These are phyloP conservation scores for Colletotrichum sp. DNA, from an alignment of 2,329 filamentous ascomycete genomes.

Conservation along the genomic window DNA sequence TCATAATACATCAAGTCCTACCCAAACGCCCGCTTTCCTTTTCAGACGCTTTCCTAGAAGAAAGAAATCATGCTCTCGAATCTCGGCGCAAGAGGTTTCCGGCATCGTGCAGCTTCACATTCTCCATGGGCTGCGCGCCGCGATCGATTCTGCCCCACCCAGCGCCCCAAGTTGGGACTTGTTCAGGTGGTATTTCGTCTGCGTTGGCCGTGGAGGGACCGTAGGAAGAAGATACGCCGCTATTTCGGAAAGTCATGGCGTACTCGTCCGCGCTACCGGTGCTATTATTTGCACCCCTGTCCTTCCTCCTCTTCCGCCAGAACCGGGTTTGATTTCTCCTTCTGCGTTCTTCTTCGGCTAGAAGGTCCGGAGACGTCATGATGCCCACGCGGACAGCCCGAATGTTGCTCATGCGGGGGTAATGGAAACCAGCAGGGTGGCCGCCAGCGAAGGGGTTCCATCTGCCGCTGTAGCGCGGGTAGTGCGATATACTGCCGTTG, in stretches of 20 bases:
- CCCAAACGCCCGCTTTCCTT: background rate
- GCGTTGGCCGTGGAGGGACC: constrained; percentile 18
- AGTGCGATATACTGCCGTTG: constrained; percentile 51
- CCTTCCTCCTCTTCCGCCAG: constrained; percentile 23
- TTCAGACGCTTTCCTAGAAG: background rate
- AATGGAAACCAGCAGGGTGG: constrained; percentile 55
- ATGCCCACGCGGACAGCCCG: constrained; percentile 41
- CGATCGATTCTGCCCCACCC: constrained; percentile 35
- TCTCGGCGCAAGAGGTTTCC: constrained; percentile 32
- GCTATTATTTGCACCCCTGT: constrained; percentile 24
- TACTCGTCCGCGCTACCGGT: background rate
- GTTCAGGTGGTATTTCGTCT: background rate
- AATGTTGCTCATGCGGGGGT: constrained; percentile 38
- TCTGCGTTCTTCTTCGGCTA: constrained; percentile 23
- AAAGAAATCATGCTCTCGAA: background rate
- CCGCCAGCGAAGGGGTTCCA: constrained; percentile 57
- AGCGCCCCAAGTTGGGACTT: constrained; percentile 16
- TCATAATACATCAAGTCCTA: background rate
- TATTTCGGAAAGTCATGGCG: constrained; percentile 22
- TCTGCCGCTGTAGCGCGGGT: constrained; percentile 32
- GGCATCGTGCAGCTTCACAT: constrained; percentile 38
- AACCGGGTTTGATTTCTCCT: constrained; percentile 15
- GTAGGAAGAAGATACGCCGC: constrained; percentile 25
- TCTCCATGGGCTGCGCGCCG: constrained; percentile 26
- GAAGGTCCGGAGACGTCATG: constrained; percentile 47